A percentile compares a stretch with the other conserved stretches of the same genome.
Conservation (phyloP, 1,139 yeast species). For the Kodamaea derodonti region DNA sequence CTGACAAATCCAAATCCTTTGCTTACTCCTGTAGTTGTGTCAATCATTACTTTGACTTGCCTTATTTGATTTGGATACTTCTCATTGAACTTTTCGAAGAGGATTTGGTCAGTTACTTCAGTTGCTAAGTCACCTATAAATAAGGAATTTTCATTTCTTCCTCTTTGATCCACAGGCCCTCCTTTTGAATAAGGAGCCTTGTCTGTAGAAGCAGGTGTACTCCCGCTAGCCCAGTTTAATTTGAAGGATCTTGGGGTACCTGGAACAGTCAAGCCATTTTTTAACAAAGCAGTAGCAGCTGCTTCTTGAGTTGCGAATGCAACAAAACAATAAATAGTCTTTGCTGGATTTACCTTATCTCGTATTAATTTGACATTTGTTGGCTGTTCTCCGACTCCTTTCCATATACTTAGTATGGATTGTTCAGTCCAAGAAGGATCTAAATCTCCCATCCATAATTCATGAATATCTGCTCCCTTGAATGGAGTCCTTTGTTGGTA, state of each 20-base stretch:
- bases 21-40: conserved; percentile 68
- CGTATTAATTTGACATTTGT: conserved; percentile 32
- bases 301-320: conserved; percentile 66
- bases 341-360: conserved; percentile 45
- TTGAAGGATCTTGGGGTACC: conserved; percentile 55
- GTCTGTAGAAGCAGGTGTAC: not conserved
- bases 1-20: conserved; percentile 94
- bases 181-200: not conserved
- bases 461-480: conserved; percentile 16
- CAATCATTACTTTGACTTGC: conserved; percentile 85
- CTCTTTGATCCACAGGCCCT: conserved; percentile 5
- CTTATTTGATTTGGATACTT: conserved; percentile 67
- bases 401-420: conserved; percentile 66
- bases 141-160: conserved; percentile 54
- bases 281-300: conserved; percentile 66
- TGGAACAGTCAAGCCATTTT: conserved; percentile 71
- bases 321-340: conserved; percentile 70
- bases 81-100: conserved; percentile 66
- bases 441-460: conserved; percentile 92
- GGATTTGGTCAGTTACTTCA: conserved; percentile 68
- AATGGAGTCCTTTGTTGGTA: conserved; percentile 2
- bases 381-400: conserved; percentile 35
- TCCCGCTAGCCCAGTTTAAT: conserved; percentile 74
- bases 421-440: conserved; percentile 84
- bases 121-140: conserved; percentile 86